Base-by-base conservation (phyloP, 257 asterid species). In the Plantago major region DNA sequence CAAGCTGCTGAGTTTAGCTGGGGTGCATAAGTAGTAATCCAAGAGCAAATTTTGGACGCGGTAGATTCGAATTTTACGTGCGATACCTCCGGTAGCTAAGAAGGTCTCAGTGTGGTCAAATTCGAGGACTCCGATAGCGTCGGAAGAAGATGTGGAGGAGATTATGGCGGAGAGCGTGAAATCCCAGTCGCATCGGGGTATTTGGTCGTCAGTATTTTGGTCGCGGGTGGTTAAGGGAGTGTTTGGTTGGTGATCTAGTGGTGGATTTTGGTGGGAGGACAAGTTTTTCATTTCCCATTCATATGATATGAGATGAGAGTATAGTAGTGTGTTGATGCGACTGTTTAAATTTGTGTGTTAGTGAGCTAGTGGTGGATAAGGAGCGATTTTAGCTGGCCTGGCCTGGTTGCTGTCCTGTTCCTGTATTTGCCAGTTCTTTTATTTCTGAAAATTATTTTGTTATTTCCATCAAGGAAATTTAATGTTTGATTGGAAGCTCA, bases 1-100 rank as follows among this genome's bases (percentile, higher is more conserved):
- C 3, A 91, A 79, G 70, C 96, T 84, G 67, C 96, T 86, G 19
- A 91, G 94, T 60, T 71, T 88, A 1, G 98, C 98, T 6, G 98
- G 96, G 7, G 98, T 82, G 42, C 88, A 88, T 7, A 91, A 74
- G 64, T 73, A 88, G 70, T 58, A 91, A 0, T 84, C 43, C 3
- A 65, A 28, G 45, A 83, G 53, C 2, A 83, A 64, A 11, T 58
- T 75, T 0, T 19, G 22, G 45, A 74, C 67, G 45, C 37, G 38
- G 72, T 91, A 91, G 13, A 91, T 73, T 51, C 98, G 16, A 38
- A 91, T 85, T 63, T 75, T 88, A 50, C 98, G 72, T 14, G 98
- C 90, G 74, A 84, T 85, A 2, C 98, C 98, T 38, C 96, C 98
- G 1, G 96, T 84, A 56, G 96, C 95, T 42, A 91, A 59, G 11